Conservation (phyloP, 1,284 basidiomycete genomes). For the Uromyces viciae-fabae region DNA sequence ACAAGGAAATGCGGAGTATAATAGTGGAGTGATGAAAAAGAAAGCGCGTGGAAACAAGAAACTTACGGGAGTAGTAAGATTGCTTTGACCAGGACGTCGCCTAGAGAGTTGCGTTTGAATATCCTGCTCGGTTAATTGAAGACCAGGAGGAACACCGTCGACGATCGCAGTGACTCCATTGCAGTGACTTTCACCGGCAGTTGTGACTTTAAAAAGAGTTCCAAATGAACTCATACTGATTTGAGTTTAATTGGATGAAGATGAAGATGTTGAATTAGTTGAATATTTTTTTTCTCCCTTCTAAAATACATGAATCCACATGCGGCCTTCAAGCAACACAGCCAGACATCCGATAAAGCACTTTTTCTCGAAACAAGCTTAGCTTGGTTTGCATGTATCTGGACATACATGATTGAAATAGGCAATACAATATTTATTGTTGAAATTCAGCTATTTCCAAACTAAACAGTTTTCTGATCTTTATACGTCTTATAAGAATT, state of each 20-base stretch:
- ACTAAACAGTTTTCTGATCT: too few relatives aligned
- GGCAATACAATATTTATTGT: too few relatives aligned
- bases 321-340: too few relatives aligned
- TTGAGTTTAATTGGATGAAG: background rate
- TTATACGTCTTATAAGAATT: too few relatives aligned
- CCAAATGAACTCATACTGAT: constrained; percentile 64
- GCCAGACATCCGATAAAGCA: too few relatives aligned
- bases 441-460: too few relatives aligned
- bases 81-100: constrained; percentile 88
- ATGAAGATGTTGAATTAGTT: background rate
- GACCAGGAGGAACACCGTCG: constrained; percentile 94
- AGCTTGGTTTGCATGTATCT: too few relatives aligned
- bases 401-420: too few relatives aligned
- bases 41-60: background rate
- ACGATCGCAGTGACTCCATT: constrained; percentile 95
- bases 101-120: constrained; percentile 89
- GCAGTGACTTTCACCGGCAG: constrained; percentile 97
- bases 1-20: background rate
- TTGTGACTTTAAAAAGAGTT: constrained; percentile 83
- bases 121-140: constrained; percentile 73
- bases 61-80: constrained; percentile 77
- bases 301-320: too few relatives aligned
- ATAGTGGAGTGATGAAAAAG: background rate
- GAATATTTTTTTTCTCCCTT: too few relatives aligned
- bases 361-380: too few relatives aligned